Base-by-base conservation (phyloP, 352 stramenopile species). In the Pythium volutum region DNA sequence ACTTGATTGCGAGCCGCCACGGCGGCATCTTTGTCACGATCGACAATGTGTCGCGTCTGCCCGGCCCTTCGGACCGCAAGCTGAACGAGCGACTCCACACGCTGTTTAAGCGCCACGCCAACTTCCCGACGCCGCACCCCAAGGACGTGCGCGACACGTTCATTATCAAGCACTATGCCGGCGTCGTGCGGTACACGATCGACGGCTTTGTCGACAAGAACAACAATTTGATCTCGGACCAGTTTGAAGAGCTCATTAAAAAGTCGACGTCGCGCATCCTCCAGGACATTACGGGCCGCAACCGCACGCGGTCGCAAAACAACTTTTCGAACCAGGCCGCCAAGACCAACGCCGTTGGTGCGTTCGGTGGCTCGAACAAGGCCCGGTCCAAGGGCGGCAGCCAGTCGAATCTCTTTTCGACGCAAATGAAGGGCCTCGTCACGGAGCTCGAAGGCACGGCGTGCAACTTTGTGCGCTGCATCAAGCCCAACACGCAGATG, bases 401-500 rank as follows among this genome's bases (percentile, higher is more conserved):
- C 58, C 79, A 77, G 10, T 90, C 84, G 11, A 89, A 76, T 47
- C 62, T 89, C 2, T 93, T 93, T 49, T 84, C 79, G 4, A 94
- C 76, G 22, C 89, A 97, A 61, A 89, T 97, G 72, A 83, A 86
- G 52, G 85, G 79, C 0, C 75, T 97, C 5, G 92, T 88, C 9
- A 83, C 79, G 0, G 84, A 94, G 50, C 66, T 97, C 2, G 74
- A 88, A 43, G 80, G 81, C 16, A 98, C 93, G 26, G 87, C 85
- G 55, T 95, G 91, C 55, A 96, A 96, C 61, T 98, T 98, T 66
- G 89, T 98, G 65, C 87, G 92, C 45, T 98, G 93, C 74, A 97
- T 98, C 71, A 98, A 98, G 72, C 95, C 95, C 0, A 98, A 98
- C 77, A 96, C 82, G n/a, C 72, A 88, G 39, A 98, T 98, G 81